Base-by-base conservation (phyloP, 768 basidiomycete species). In the Neoboletus brunneissimus region DNA sequence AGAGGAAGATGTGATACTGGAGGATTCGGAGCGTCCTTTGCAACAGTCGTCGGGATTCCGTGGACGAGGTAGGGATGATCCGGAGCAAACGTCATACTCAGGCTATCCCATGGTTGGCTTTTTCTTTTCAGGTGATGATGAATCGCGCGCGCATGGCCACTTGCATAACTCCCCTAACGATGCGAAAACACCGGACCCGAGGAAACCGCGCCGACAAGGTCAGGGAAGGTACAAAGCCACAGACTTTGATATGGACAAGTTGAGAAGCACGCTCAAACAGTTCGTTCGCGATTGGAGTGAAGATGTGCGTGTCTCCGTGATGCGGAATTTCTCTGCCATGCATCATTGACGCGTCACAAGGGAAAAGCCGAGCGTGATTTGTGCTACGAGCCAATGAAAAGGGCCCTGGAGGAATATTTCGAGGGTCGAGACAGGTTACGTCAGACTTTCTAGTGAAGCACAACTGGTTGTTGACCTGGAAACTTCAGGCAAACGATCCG, bases 211-310 rank as follows among this genome's bases (percentile, higher is more conserved):
- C 20, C 41, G 52, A 27, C 55, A 31, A 34, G 44, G 53, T 62
- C 68, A 48, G 47, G 56, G 46, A 64, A 72, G 42, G 48, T 79
- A 79, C 61, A 78, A 74, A 55, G 81, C 85, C 1, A 84, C 81
- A 0, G 89, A 91, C 37, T 81, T 82, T 57, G 89, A 93, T 62
- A 88, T 90, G 85, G 93, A 97, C 68, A 95, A 96, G 67, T 76
- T 98, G 40, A 76, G 94, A 55, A 94, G 92, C 65, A 96, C 94
- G 0, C 72, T 98, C 38, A 92, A 96, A 66, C 94, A 96, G 64
- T 88, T 96, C 50, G 94, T 94, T 11, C 81, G 94, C 13, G 94
- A 98, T 67, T 98, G 95, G 94, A 91, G 89, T 57, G 81, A 78
- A 60, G 88, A 92, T 77, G 91, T 93, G 40, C 43, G 73, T 63